These are phyloP conservation scores for Fonsecaea pugnacius DNA, from an alignment of 2,329 filamentous ascomycete genomes.

Conservation along the genomic window DNA sequence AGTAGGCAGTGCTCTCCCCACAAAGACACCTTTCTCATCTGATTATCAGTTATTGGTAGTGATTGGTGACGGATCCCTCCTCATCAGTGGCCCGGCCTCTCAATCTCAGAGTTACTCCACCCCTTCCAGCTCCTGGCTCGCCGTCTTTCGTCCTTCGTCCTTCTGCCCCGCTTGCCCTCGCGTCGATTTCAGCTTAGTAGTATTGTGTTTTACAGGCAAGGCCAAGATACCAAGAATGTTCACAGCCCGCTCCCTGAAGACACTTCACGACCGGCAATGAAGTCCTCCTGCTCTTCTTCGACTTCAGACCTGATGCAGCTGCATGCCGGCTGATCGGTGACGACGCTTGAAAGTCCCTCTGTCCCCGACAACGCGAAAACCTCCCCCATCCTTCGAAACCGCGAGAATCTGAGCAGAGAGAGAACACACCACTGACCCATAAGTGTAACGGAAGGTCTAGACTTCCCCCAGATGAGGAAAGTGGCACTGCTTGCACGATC, in stretches of 20 bases:
- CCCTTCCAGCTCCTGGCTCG: conserved; percentile 19
- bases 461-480: conserved; percentile 23
- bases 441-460: conserved; percentile 17
- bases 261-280: conserved; percentile 23
- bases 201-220: conserved; percentile 27
- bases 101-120: conserved; percentile 15
- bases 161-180: conserved; percentile 30
- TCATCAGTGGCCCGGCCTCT: conserved; percentile 2
- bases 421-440: not conserved
- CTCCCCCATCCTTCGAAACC: not conserved
- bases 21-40: conserved; percentile 5
- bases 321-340: conserved; percentile 32
- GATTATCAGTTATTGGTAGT: not conserved
- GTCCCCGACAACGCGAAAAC: not conserved
- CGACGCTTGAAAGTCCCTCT: not conserved
- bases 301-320: conserved; percentile 35
- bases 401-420: not conserved
- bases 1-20: not conserved
- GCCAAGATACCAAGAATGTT: conserved; percentile 29
- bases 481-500: conserved; percentile 24
- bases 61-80: conserved; percentile 13
- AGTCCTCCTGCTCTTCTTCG: conserved; percentile 25
- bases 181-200: conserved; percentile 30
- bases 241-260: conserved; percentile 22
- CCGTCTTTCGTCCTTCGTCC: not conserved